Conservation (phyloP, 345 rosid species). For the Diplotaxis tenuifolia region DNA sequence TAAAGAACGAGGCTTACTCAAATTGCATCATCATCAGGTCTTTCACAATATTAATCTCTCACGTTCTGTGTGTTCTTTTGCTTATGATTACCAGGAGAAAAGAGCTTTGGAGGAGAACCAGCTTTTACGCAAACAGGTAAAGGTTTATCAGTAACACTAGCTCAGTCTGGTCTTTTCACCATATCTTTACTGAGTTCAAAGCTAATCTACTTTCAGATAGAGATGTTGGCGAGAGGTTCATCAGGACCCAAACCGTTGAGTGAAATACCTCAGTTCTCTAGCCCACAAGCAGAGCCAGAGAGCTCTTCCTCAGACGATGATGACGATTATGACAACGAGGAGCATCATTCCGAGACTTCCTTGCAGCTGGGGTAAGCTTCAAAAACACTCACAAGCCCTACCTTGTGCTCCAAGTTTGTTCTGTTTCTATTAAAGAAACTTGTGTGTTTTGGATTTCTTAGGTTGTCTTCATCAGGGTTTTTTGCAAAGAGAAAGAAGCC, state of each 20-base stretch:
- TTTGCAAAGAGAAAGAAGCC: constrained; percentile 23
- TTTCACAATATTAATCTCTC: neutral
- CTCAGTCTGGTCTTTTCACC: neutral
- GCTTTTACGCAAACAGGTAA: constrained; percentile 34
- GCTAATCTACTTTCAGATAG: constrained; percentile 13
- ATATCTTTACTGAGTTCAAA: neutral
- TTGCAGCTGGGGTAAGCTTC: constrained; percentile 38
- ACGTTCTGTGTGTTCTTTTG: neutral
- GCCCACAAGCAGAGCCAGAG: constrained; percentile 21
- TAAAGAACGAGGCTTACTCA: neutral
- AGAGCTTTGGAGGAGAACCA: constrained; percentile 36
- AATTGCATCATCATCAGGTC: neutral
- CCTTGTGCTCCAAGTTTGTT: constrained; percentile 16
- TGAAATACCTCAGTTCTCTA: constrained; percentile 17
- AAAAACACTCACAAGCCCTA: constrained; percentile 26
- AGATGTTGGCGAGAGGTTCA: constrained; percentile 31
- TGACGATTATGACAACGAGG: constrained; percentile 18
- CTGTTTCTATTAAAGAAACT: no score
- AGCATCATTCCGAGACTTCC: constrained; percentile 35
- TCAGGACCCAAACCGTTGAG: constrained; percentile 8
- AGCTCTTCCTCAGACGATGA: constrained; percentile 33
- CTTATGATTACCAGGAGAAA: constrained; percentile 20
- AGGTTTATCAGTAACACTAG: no score
- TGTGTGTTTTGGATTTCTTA: neutral
- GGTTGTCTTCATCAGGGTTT: constrained; percentile 23